These are phyloP conservation scores for Ascochyta fabae DNA, from an alignment of 2,329 filamentous ascomycete species.

Conservation along the genomic window DNA sequence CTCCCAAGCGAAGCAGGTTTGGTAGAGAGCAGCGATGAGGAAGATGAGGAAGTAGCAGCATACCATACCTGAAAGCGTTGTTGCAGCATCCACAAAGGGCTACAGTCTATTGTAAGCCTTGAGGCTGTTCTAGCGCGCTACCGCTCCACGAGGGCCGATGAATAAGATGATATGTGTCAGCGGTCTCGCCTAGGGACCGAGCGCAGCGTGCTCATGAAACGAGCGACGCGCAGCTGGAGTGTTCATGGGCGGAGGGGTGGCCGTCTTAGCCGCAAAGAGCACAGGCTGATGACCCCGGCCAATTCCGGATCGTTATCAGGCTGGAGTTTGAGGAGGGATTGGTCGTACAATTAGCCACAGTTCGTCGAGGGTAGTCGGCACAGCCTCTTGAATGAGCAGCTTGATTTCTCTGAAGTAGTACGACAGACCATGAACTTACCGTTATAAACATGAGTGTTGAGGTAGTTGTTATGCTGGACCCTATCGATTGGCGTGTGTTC, in stretches of 20 bases:
- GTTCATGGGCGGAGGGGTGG: conserved; percentile 24
- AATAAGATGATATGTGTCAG: conserved; percentile 8
- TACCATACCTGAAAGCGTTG: conserved; percentile 39
- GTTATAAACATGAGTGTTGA: not conserved
- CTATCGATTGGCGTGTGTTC: conserved; percentile 12
- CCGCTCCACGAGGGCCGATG: conserved; percentile 10
- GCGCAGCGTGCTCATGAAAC: conserved; percentile 15
- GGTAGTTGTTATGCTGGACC: conserved; percentile 7
- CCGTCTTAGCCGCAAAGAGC: conserved; percentile 27
- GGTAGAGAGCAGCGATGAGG: conserved; percentile 42
- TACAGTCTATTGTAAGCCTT: not conserved
- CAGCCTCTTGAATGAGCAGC: not conserved
- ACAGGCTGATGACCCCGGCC: conserved; percentile 26
- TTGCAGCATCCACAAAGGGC: conserved; percentile 2
- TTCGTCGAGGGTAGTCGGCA: not conserved
- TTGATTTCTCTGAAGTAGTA: not conserved
- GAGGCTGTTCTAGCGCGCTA: conserved; percentile 15
- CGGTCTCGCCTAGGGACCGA: conserved; percentile 18
- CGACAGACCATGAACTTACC: not conserved
- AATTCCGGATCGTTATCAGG: conserved; percentile 38
- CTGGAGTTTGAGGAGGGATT: conserved; percentile 23
- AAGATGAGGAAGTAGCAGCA: conserved; percentile 40
- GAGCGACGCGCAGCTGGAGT: conserved; percentile 6
- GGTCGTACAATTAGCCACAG: conserved; percentile 15
- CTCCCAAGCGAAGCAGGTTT: conserved; percentile 56